Evolutionary conservation across 2,329 filamentous ascomycete genomes (phyloP), one percentile per base, ranked within the genome.

Genomic region (Talaromyces sp.): DNA sequence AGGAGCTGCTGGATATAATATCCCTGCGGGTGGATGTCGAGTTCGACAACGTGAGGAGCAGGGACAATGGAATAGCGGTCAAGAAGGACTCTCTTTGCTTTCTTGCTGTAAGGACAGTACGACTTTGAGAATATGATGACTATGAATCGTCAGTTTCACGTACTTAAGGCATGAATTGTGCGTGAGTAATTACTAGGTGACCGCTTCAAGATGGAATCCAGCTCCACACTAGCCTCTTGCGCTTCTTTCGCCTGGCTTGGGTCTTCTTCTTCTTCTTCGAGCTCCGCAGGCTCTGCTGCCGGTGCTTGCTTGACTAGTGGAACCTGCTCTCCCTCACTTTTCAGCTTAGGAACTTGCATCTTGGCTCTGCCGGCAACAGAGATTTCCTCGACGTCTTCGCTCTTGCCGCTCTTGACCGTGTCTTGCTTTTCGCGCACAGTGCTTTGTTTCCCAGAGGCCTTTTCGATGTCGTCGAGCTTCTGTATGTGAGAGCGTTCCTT

Each of bases 81-180:
- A 48, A 96, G 85, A 46, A 99, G 84, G 59, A 97, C 84, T 50
- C 82, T 81, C 77, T 99, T 99, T 52, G 94, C 94, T 67, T 86
- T 87, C 71, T 87, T 88, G 56, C 92, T 97, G 77, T 85, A 88
- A 0, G 89, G 91, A 75, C 94, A 99, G 77, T 93, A 96, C 1
- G 89, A 85, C 76, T 99, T 97, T 65, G 92, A 96, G 79, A 97
- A 97, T 68, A 99, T 91, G 72, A 97, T 90, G 62, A 97, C 91
- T 94, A 65, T 7, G 59, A 46, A 19, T 21, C 52, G 52, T 19
- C 56, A 66, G 57, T 58, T 43, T 26, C n/a, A 35, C 3, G 6
- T n/a, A 52, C 14, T 29, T 52, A 26, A 26, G n/a, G 6, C 48
- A 29, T 27, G 11, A 21, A 27, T 52, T 52, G 24, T n/a, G 29